phyloP scores from a whole-genome alignment of 495 filamentous ascomycete species.

The Penicillium maclennaniae region DNA sequence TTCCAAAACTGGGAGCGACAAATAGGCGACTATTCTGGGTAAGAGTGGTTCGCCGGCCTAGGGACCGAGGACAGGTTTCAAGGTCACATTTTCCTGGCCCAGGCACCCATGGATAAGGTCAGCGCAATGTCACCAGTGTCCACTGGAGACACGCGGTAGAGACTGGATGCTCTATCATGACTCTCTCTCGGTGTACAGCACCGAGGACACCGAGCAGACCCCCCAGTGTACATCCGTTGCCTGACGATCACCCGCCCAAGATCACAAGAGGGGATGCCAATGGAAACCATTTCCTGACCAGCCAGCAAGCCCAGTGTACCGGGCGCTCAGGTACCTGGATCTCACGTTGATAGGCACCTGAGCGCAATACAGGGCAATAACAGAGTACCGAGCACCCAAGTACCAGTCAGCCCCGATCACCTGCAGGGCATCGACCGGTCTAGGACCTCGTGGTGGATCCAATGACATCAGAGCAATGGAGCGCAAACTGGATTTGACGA shows the following conservation, averaged over 20 bases:
- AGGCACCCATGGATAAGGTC: constrained; percentile 12
- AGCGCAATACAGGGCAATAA: not conserved
- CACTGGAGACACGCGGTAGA: not conserved
- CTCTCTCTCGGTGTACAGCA: too few species aligned
- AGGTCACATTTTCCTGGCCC: constrained; percentile 1
- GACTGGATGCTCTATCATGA: too few species aligned
- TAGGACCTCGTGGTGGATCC: constrained; percentile 23
- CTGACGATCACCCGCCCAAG: constrained; percentile 30
- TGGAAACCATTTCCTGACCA: constrained; percentile 19
- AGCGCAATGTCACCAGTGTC: not conserved
- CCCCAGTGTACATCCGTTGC: constrained; percentile 15
- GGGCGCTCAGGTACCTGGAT: constrained; percentile 6
- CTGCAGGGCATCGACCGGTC: constrained; percentile 31
- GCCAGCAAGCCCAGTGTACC: not conserved
- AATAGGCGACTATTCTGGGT: not conserved
- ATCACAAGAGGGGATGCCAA: constrained; percentile 14
- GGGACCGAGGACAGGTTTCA: constrained; percentile 14
- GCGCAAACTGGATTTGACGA: constrained; percentile 8
- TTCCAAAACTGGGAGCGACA: not conserved
- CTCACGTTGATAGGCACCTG: not conserved
- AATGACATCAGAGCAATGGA: constrained; percentile 22
- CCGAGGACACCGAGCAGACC: not conserved
- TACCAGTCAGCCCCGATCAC: constrained; percentile 8
- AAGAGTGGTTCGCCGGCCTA: constrained; percentile 7
- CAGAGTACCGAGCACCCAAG: not conserved